phyloP scores from a whole-genome alignment of 2,329 filamentous ascomycete genomes.

The Talaromyces sp. region DNA sequence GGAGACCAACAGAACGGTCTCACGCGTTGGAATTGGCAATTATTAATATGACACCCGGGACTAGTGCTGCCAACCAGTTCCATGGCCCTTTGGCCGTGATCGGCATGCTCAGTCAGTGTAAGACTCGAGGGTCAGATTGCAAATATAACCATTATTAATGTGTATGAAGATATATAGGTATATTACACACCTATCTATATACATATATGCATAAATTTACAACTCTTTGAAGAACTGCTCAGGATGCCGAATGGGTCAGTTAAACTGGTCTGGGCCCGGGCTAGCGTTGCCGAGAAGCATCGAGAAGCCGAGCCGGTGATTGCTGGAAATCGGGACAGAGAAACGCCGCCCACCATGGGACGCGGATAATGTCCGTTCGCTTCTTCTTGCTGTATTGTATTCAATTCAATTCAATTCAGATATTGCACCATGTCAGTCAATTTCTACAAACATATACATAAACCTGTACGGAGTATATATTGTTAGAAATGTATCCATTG shows the following conservation, averaged over 20 bases:
- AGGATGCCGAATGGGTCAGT: not conserved
- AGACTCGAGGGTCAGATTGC: too few relatives aligned
- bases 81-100: not conserved
- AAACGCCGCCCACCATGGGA: not conserved
- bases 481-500: not conserved
- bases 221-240: not conserved
- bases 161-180: not conserved
- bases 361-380: not conserved
- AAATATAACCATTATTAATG: too few relatives aligned
- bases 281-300: constrained; percentile 3
- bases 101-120: not conserved
- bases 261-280: not conserved
- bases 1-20: not conserved
- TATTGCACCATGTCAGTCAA: too few relatives aligned
- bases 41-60: not conserved
- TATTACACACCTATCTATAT: not conserved
- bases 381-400: not conserved
- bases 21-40: not conserved
- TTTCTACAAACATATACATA: too few relatives aligned
- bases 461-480: too few relatives aligned
- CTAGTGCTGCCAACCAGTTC: not conserved
- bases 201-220: too few relatives aligned
- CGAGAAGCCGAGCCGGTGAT: constrained; percentile 10
- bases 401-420: too few relatives aligned
- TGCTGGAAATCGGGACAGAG: constrained; percentile 7